Conservation (phyloP, 768 basidiomycete species). For the Podaxis rugospora region DNA sequence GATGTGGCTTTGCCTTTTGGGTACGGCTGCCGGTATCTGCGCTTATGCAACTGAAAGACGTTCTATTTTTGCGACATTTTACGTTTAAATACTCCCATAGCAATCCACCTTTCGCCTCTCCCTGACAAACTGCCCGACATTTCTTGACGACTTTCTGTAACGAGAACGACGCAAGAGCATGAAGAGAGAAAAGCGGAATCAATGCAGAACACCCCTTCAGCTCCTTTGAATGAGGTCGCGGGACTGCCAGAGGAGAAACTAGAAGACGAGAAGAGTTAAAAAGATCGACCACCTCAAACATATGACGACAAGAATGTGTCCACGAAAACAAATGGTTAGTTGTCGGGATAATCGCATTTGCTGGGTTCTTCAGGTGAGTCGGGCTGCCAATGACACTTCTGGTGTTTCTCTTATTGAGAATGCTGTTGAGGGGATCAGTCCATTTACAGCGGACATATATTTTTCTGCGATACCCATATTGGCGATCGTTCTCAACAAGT, state of each 20-base stretch:
- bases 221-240: not conserved
- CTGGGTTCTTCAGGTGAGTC: slow-evolving; percentile 58
- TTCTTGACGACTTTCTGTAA: not conserved
- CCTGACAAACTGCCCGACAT: not conserved
- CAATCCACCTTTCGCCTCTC: not conserved
- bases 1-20: not conserved
- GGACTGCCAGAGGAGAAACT: not conserved
- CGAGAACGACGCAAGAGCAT: not conserved
- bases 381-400: not conserved
- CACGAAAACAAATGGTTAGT: slow-evolving; percentile 55
- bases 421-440: slow-evolving; percentile 30
- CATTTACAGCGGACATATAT: slow-evolving; percentile 73
- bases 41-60: not conserved
- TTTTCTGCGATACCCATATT: slow-evolving; percentile 75
- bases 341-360: slow-evolving; percentile 33
- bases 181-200: not conserved
- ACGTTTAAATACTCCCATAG: not conserved
- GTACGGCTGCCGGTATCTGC: not conserved
- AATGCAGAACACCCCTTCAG: not conserved
- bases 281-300: not conserved
- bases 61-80: not conserved
- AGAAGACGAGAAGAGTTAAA: not conserved
- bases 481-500: slow-evolving; percentile 55
- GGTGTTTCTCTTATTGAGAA: not conserved
- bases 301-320: slow-evolving; percentile 36